These are phyloP conservation scores for Pichia californica DNA, from an alignment of 805 yeast species.

Conservation along the genomic window DNA sequence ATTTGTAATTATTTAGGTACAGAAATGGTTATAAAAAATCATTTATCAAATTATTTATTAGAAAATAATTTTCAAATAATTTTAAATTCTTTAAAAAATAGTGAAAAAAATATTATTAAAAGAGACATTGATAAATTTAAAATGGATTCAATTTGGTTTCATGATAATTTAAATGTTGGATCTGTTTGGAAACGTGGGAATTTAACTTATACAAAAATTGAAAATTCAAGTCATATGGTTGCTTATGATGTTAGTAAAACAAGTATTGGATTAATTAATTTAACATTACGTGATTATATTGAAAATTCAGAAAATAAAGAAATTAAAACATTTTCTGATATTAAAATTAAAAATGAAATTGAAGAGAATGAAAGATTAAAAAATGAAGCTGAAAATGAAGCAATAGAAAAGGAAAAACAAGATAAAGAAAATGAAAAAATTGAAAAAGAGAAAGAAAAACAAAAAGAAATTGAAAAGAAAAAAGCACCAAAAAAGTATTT, in stretches of 20 bases:
- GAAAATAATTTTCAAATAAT: background rate
- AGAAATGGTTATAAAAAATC: constrained; percentile 51
- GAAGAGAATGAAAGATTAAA: background rate
- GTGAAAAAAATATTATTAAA: background rate
- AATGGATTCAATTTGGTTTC: constrained; percentile 35
- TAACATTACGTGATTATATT: constrained; percentile 14
- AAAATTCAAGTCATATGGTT: constrained; percentile 87
- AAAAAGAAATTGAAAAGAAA: background rate
- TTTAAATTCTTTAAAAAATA: background rate
- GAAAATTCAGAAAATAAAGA: constrained; percentile 10
- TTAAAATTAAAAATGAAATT: background rate
- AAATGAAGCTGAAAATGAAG: background rate
- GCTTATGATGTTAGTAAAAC: constrained; percentile 73
- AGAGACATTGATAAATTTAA: constrained; percentile 6
- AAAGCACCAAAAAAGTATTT: constrained; percentile 1
- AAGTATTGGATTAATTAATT: constrained; percentile 65
- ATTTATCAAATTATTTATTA: constrained; percentile 26
- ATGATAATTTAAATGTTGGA: constrained; percentile 35
- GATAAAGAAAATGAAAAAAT: background rate
- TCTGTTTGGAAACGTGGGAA: constrained; percentile 49
- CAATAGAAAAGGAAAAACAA: background rate
- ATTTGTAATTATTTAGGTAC: constrained; percentile 83
- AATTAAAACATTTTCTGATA: constrained; percentile 3
- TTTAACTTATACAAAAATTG: constrained; percentile 67
- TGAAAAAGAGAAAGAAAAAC: constrained; percentile 1